phyloP scores from a whole-genome alignment of 1,284 basidiomycete genomes.

The Ceratobasidium sp. region DNA sequence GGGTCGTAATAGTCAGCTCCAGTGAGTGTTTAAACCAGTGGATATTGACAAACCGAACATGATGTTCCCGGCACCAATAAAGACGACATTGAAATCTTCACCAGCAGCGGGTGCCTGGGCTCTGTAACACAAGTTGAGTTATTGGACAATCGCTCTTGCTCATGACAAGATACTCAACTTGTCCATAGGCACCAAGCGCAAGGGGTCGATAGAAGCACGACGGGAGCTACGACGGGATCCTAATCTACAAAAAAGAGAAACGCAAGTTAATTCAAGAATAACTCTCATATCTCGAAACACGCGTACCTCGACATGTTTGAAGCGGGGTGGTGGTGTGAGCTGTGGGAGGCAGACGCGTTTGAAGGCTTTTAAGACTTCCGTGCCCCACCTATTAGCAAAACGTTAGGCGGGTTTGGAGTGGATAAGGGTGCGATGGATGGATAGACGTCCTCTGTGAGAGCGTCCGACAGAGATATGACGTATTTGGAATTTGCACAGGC shows the following conservation, averaged over 20 bases:
- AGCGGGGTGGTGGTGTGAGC: slow-evolving; percentile 14
- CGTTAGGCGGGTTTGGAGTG: slow-evolving; percentile 16
- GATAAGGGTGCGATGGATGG: slow-evolving; percentile 42
- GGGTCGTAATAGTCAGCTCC: not conserved
- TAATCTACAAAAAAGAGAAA: slow-evolving; percentile 4
- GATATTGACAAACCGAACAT: slow-evolving; percentile 77
- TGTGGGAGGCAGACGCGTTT: not conserved
- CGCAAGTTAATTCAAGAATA: not conserved
- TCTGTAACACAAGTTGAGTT: slow-evolving; percentile 42
- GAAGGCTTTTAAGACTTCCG: not conserved
- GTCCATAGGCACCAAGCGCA: slow-evolving; percentile 78
- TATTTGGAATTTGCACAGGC: slow-evolving; percentile 27
- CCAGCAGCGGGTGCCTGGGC: slow-evolving; percentile 44
- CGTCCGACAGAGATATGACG: slow-evolving; percentile 10
- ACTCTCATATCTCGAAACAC: not conserved
- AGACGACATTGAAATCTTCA: slow-evolving; percentile 88
- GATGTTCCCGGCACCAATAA: slow-evolving; percentile 93
- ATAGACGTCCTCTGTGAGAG: slow-evolving; percentile 21
- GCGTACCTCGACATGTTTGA: slow-evolving; percentile 26
- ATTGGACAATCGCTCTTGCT: not conserved
- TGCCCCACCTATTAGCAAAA: slow-evolving; percentile 1
- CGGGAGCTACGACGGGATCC: slow-evolving; percentile 57
- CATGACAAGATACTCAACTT: slow-evolving; percentile 61
- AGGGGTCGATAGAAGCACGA: slow-evolving; percentile 77
- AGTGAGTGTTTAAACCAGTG: not conserved